Evolutionary conservation across 2,329 filamentous ascomycete species (phyloP).

Genomic region (Penicillium sp.): DNA sequence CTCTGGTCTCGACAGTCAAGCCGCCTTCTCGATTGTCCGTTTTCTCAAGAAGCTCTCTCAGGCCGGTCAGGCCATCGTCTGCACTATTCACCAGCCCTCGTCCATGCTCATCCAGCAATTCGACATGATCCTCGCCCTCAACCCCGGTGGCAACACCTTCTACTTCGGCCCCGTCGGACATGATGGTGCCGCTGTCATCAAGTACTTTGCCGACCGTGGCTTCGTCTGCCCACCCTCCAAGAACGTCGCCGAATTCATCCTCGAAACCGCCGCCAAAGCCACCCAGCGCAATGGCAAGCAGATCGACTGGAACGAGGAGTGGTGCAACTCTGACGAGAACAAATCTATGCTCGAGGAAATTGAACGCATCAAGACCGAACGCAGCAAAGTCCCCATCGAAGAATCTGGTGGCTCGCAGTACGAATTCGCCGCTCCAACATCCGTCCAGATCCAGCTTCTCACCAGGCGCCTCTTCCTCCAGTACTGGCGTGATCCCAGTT

Average conservation of each 20-base stretch:
- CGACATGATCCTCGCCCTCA: constrained; percentile 73
- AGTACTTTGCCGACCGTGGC: constrained; percentile 72
- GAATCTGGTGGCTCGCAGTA: constrained; percentile 46
- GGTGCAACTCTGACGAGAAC: constrained; percentile 69
- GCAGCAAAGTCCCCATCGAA: constrained; percentile 56
- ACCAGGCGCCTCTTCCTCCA: constrained; percentile 73
- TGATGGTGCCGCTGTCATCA: constrained; percentile 67
- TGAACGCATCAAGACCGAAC: constrained; percentile 64
- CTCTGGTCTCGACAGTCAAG: constrained; percentile 71
- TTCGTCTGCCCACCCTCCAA: constrained; percentile 69
- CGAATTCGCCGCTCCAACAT: constrained; percentile 71
- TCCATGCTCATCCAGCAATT: constrained; percentile 74
- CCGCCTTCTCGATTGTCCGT: constrained; percentile 70
- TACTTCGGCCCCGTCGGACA: constrained; percentile 76
- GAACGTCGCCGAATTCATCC: constrained; percentile 70
- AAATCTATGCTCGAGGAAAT: constrained; percentile 68
- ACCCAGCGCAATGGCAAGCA: constrained; percentile 60
- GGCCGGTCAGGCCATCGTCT: constrained; percentile 73
- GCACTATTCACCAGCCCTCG: constrained; percentile 76
- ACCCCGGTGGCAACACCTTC: constrained; percentile 72
- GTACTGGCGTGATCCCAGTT: constrained; percentile 78
- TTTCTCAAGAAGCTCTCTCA: constrained; percentile 71
- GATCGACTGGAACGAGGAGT: constrained; percentile 77
- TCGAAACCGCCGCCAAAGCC: constrained; percentile 68
- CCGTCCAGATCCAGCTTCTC: constrained; percentile 68